phyloP scores from a whole-genome alignment of 257 asterid species.

The Lantana camara region DNA sequence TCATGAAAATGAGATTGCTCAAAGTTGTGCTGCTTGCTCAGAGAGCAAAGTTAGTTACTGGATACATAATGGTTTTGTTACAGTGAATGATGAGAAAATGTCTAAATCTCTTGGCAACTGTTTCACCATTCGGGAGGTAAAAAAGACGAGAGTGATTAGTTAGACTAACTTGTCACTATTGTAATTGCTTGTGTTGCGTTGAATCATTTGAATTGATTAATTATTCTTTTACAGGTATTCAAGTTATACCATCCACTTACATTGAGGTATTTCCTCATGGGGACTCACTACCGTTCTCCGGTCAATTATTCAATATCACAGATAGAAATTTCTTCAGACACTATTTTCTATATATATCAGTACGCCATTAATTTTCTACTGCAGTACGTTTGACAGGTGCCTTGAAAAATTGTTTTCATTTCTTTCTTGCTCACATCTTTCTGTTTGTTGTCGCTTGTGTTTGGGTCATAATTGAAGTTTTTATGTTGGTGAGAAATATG shows the following conservation, averaged over 20 bases:
- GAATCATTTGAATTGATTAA: conserved; percentile 30
- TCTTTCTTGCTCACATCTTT: too few relatives aligned
- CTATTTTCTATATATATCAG: conserved; percentile 77
- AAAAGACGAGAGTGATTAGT: conserved; percentile 4
- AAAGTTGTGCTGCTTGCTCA: conserved; percentile 86
- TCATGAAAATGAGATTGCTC: conserved; percentile 92
- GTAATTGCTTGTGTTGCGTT: conserved; percentile 28
- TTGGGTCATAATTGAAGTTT: background rate
- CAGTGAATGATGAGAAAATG: conserved; percentile 83
- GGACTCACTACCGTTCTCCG: conserved; percentile 84
- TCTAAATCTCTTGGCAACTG: conserved; percentile 81
- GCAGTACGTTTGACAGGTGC: too few relatives aligned
- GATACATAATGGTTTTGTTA: conserved; percentile 88
- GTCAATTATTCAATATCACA: conserved; percentile 74
- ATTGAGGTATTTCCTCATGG: conserved; percentile 78
- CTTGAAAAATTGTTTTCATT: too few relatives aligned
- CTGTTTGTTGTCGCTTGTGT: too few relatives aligned
- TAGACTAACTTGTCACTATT: conserved; percentile 36
- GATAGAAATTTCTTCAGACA: conserved; percentile 75
- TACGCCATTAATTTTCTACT: too few relatives aligned
- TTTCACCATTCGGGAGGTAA: conserved; percentile 89
- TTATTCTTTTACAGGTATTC: conserved; percentile 55
- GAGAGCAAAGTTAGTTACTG: conserved; percentile 77
- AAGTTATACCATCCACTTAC: conserved; percentile 85
- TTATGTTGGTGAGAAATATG: conserved; percentile 8